phyloP scores from a whole-genome alignment of 768 basidiomycete genomes.

The Mycena galopus region DNA sequence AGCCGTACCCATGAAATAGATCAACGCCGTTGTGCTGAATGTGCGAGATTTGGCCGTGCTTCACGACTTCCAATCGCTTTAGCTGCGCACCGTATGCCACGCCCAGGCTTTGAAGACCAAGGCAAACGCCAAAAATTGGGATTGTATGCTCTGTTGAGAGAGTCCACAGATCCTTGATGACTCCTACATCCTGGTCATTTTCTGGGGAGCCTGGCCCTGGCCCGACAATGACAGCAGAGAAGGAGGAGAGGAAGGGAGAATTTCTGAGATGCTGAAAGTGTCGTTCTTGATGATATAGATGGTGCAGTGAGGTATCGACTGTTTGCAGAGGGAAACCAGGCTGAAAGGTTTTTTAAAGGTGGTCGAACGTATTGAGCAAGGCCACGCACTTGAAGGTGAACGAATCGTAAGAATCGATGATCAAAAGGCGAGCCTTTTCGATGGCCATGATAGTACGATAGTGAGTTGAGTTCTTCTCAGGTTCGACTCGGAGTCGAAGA shows the following conservation, averaged over 20 bases:
- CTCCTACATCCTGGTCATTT: conserved; percentile 70
- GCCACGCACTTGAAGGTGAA: conserved; percentile 86
- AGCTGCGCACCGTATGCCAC: conserved; percentile 73
- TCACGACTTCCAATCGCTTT: conserved; percentile 74
- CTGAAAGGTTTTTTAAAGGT: conserved; percentile 51
- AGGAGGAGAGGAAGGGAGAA: conserved; percentile 70
- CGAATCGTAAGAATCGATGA: conserved; percentile 89
- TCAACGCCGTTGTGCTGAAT: conserved; percentile 71
- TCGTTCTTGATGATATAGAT: conserved; percentile 86
- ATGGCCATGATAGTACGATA: conserved; percentile 46
- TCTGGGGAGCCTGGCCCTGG: conserved; percentile 87
- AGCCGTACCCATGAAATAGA: conserved; percentile 71
- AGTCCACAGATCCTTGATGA: conserved; percentile 80
- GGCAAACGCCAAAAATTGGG: conserved; percentile 87
- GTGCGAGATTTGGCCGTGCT: conserved; percentile 81
- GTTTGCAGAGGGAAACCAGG: conserved; percentile 78
- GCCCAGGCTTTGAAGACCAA: conserved; percentile 84
- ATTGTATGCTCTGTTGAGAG: conserved; percentile 63
- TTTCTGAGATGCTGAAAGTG: conserved; percentile 59
- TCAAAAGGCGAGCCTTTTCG: conserved; percentile 66
- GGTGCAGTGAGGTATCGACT: conserved; percentile 69
- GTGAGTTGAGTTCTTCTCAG: not conserved
- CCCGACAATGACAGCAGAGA: conserved; percentile 80
- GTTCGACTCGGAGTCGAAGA: not conserved
- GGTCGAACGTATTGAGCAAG: not conserved